Evolutionary conservation across 441 rosid genomes (phyloP), one percentile per base, ranked within the genome.

Genomic region (Adansonia grandidieri): DNA sequence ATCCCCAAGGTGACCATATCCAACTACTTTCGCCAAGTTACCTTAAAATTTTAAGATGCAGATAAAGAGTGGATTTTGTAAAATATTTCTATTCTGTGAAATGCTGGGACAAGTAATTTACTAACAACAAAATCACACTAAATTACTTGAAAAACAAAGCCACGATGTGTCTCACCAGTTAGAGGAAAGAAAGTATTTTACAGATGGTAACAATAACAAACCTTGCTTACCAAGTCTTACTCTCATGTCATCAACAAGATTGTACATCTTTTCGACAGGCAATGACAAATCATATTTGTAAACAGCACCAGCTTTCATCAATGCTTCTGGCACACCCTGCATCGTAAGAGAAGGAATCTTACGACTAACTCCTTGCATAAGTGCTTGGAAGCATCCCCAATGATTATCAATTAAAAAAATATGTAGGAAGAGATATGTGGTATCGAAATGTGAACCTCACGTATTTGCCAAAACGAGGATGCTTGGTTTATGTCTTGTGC

Each of bases 401-500:
- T 47, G 14, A 28, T 74, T 45, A 56, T 54, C 24, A 54, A 72
- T 54, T 72, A 53, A 20, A 6, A 75, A 77, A n/a, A 9, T 37
- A 37, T 37, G 40, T 4, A 37, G 40, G 40, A 37, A 37, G 40
- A 37, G 40, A 37, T 37, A 8, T 15, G 24, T 53, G 63, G 75
- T 70, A 68, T 71, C 60, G 13, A 85, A 83, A 74, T 75, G 65
- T 61, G 76, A 84, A 93, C 98, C 98, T 93, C 99, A 61, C 97
- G 92, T 82, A 94, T 89, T 63, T 80, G 91, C 99, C 99, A 96
- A 85, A 96, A 85, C 8, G 98, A 92, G 51, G 93, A 91, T 62
- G 93, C 92, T 77, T 96, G 98, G 84, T 92, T 91, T 37, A 90
- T 90, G 86, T 96, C 98, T 88, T 94, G 99, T 65, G 99, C 97